These are phyloP conservation scores for Colletotrichum sublineola DNA, from an alignment of 2,329 filamentous ascomycete genomes.

Conservation along the genomic window DNA sequence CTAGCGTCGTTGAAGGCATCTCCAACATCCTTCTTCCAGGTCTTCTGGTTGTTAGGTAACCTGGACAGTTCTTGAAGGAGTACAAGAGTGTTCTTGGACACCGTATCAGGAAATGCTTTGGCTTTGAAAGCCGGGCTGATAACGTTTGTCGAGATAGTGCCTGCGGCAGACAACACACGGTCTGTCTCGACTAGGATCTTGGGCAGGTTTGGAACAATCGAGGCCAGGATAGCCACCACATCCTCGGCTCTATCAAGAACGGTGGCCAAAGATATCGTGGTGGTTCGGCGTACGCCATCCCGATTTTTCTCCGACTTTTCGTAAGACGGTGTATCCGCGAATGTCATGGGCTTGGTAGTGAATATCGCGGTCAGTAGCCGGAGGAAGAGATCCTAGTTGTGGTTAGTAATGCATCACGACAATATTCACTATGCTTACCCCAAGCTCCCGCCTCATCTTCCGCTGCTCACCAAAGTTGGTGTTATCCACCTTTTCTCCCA, in stretches of 20 bases:
- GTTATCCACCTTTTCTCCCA: constrained; percentile 97
- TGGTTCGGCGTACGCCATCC: constrained; percentile 55
- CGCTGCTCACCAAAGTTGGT: constrained; percentile 96
- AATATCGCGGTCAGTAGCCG: constrained; percentile 93
- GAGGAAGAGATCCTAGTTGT: constrained; percentile 83
- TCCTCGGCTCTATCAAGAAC: constrained; percentile 74
- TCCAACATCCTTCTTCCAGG: constrained; percentile 91
- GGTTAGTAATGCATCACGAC: constrained; percentile 46
- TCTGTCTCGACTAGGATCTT: constrained; percentile 90
- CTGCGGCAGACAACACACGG: constrained; percentile 81
- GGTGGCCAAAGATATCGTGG: constrained; percentile 46
- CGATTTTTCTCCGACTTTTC: constrained; percentile 55
- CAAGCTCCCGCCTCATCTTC: constrained; percentile 90
- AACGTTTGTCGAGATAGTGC: constrained; percentile 85
- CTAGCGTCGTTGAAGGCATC: constrained; percentile 92
- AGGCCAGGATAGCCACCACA: constrained; percentile 82
- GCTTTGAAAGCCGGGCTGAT: constrained; percentile 86
- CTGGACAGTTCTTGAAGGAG: constrained; percentile 83
- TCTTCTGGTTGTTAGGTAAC: constrained; percentile 84
- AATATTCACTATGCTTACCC: constrained; percentile 68
- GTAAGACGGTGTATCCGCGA: constrained; percentile 66
- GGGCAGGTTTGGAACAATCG: constrained; percentile 83
- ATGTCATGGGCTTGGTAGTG: constrained; percentile 85
- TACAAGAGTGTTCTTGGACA: constrained; percentile 77
- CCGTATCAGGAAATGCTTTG: constrained; percentile 87